Evolutionary conservation across 169 alveolate genomes (phyloP).

Genomic region (Babesia ovis): DNA sequence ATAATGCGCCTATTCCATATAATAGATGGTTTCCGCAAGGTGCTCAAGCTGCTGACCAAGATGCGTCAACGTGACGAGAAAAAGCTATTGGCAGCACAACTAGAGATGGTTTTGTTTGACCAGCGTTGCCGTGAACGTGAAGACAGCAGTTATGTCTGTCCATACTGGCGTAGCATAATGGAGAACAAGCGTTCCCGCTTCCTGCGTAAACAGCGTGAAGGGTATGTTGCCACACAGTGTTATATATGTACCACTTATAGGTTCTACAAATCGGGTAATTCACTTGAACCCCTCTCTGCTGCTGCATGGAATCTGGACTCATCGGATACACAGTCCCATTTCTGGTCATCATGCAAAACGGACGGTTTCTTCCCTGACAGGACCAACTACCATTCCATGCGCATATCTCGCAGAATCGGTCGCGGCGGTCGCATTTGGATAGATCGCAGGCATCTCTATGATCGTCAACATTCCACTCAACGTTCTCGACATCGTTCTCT

Average conservation of each 20-base stretch:
- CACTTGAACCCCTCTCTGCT: slow-evolving; percentile 6
- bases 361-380: slow-evolving; percentile 36
- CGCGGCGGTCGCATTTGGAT: slow-evolving; percentile 72
- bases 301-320: slow-evolving; percentile 1
- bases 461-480: background rate
- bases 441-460: slow-evolving; percentile 44
- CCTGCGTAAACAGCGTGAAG: slow-evolving; percentile 23
- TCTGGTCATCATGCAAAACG: slow-evolving; percentile 8
- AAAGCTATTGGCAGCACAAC: slow-evolving; percentile 78
- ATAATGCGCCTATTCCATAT: slow-evolving; percentile 74
- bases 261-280: background rate
- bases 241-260: background rate
- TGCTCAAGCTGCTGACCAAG: slow-evolving; percentile 76
- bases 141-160: slow-evolving; percentile 81
- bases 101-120: slow-evolving; percentile 79
- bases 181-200: slow-evolving; percentile 71
- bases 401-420: slow-evolving; percentile 63
- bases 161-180: slow-evolving; percentile 80
- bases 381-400: slow-evolving; percentile 38
- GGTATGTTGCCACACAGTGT: background rate
- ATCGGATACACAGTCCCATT: background rate
- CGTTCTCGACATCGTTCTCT: background rate
- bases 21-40: slow-evolving; percentile 81
- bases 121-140: slow-evolving; percentile 79
- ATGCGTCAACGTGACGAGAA: slow-evolving; percentile 85